Conservation (phyloP, 106 monocot species). For the Dioscorea dumetorum region DNA sequence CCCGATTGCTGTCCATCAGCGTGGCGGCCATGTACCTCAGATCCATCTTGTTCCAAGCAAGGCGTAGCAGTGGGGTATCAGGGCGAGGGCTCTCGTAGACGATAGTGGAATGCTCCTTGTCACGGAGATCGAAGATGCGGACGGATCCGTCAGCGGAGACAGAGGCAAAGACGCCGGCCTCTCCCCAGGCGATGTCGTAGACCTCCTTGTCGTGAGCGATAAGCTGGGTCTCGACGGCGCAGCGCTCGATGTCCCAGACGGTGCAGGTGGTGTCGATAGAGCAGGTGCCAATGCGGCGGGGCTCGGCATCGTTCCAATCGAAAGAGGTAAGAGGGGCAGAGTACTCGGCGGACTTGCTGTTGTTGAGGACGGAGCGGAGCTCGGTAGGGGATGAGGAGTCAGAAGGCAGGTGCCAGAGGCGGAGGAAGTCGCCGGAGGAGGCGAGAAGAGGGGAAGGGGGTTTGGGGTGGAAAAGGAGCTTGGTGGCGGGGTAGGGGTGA, state of each 20-base stretch:
- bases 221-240: constrained; percentile 74
- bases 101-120: constrained; percentile 91
- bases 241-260: constrained; percentile 75
- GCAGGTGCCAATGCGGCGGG: constrained; percentile 57
- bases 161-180: constrained; percentile 73
- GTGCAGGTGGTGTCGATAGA: constrained; percentile 95
- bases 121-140: constrained; percentile 75
- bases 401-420: constrained; percentile 27
- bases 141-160: constrained; percentile 95
- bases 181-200: constrained; percentile 93
- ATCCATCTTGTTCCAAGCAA: constrained; percentile 85
- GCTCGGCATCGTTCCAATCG: constrained; percentile 67
- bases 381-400: constrained; percentile 15
- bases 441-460: constrained; percentile 52
- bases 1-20: constrained; percentile 67
- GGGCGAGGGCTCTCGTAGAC: constrained; percentile 86
- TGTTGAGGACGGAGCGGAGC: constrained; percentile 42
- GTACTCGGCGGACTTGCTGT: constrained; percentile 46
- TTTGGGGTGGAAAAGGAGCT: constrained; percentile 78
- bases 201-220: constrained; percentile 99
- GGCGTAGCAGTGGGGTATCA: constrained; percentile 71
- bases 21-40: constrained; percentile 73
- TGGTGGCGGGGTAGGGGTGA: constrained; percentile 90
- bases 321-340: constrained; percentile 71
- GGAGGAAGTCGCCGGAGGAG: constrained; percentile 71